A percentile compares a stretch with the other conserved stretches of the same genome.
These are phyloP conservation scores for Dendrothele bispora DNA, from an alignment of 768 basidiomycete species.

Conservation along the genomic window DNA sequence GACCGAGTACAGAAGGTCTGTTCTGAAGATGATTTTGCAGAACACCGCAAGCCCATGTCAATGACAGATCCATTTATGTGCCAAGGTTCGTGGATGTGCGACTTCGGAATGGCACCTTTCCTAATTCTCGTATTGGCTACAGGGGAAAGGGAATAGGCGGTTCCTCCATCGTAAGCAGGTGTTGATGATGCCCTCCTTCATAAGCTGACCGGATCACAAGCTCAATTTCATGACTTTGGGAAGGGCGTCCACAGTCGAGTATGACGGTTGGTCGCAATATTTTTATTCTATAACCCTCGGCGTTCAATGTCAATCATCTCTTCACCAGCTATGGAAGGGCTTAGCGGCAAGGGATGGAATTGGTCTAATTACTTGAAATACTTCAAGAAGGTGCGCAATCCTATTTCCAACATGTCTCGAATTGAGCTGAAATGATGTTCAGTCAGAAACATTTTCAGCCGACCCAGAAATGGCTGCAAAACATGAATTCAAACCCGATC, in stretches of 20 bases:
- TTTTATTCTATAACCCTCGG: background rate
- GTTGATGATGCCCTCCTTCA: background rate
- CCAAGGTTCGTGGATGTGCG: background rate
- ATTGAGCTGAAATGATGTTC: background rate
- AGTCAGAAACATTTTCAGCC: background rate
- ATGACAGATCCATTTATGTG: background rate
- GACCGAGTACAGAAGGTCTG: too few species aligned
- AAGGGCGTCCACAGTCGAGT: constrained; percentile 10
- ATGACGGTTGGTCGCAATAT: constrained; percentile 4
- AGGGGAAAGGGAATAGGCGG: background rate
- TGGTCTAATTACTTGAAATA: constrained; percentile 11
- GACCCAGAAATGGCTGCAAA: background rate
- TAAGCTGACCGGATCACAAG: background rate
- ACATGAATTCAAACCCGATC: background rate
- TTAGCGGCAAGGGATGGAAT: constrained; percentile 14
- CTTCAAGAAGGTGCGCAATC: constrained; percentile 11
- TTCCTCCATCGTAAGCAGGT: background rate
- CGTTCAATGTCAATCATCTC: background rate
- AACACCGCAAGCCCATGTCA: background rate
- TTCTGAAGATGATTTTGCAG: too few species aligned
- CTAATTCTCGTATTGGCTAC: background rate
- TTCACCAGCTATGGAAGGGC: constrained; percentile 13
- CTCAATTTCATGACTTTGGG: constrained; percentile 9
- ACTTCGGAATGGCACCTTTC: background rate
- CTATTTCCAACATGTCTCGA: background rate